Evolutionary conservation across 1,284 basidiomycete species (phyloP), one percentile per base, ranked within the genome.

Genomic region (Malassezia vespertilionis): DNA sequence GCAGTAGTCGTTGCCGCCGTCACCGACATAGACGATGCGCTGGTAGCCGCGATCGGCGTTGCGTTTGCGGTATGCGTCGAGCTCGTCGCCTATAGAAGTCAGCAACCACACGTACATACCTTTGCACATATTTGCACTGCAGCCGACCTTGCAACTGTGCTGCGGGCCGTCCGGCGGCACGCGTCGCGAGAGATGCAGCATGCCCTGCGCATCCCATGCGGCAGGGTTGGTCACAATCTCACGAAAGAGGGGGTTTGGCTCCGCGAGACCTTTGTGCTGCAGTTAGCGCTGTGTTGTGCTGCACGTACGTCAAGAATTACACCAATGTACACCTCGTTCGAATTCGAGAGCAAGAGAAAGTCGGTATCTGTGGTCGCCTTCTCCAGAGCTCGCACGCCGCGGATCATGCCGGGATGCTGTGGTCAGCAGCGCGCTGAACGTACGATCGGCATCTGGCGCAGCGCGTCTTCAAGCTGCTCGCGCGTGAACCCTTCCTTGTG

Each of bases 71-170:
- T 84, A 95, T 0, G 81, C 80, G 4, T 83, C 79, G 23, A 97
- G 77, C 71, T 97, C 91, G 58, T 85, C 82, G 32, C 91, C 85
- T 86, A n/a, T n/a, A 57, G 10, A 8, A 2, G 42, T 50, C 14
- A 39, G 36, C n/a, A 9, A 14, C 4, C 23, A 12, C 10, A 22
- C 6, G 2, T 18, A 51, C 61, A 47, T 27, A 81, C 85, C 91
- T 77, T 97, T 97, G 77, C 91, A 97, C 89, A 97, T 95, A 75
- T 97, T 97, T 9, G 84, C 79, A 48, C 82, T 82, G 75, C 91
- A 97, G 12, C 91, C 91, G 43, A 95, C 77, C 41, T 75, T 76
- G 74, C 91, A 97, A 2, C 65, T 70, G 72, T 97, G 93, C 61
- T 90, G 89, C 14, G 48, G 47, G 2, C 46, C 56, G 32, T 75